Conservation (phyloP, 2,329 filamentous ascomycete species). For the Colletotrichum chlorophyti region DNA sequence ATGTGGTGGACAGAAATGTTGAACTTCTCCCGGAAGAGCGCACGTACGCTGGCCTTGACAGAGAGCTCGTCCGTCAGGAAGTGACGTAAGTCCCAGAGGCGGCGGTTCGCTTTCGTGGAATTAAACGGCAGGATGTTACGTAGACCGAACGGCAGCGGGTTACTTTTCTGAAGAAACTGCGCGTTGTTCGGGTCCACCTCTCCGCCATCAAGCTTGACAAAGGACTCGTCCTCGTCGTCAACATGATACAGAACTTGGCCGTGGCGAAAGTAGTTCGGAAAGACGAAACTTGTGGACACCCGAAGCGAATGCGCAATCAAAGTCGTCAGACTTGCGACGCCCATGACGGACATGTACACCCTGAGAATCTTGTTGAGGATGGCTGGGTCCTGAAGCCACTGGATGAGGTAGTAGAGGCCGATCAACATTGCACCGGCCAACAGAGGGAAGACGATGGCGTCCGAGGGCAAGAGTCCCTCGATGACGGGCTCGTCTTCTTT, state of each 20-base stretch:
- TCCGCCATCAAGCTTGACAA: constrained; percentile 34
- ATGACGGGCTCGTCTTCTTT: constrained; percentile 44
- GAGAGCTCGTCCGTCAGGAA: constrained; percentile 60
- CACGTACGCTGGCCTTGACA: constrained; percentile 57
- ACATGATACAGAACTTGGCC: constrained; percentile 52
- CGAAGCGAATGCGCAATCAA: constrained; percentile 76
- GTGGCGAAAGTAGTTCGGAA: constrained; percentile 73
- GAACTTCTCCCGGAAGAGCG: constrained; percentile 53
- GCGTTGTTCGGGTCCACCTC: background rate
- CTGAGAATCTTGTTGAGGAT: constrained; percentile 84
- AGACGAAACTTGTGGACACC: constrained; percentile 70
- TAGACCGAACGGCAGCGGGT: constrained; percentile 40
- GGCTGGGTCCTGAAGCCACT: constrained; percentile 83
- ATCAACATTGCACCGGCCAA: constrained; percentile 76
- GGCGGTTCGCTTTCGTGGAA: constrained; percentile 21
- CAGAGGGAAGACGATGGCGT: constrained; percentile 86
- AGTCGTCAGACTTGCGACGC: constrained; percentile 76
- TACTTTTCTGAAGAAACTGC: constrained; percentile 29
- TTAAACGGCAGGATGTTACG: background rate
- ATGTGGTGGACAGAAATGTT: constrained; percentile 64
- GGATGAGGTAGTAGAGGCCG: constrained; percentile 85
- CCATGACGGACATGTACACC: constrained; percentile 82
- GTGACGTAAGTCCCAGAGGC: constrained; percentile 59
- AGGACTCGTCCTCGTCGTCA: constrained; percentile 47
- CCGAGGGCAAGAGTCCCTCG: constrained; percentile 73